Evolutionary conservation across 176 grass and related monocot genomes (phyloP).

Genomic region (Musa acuminata): DNA sequence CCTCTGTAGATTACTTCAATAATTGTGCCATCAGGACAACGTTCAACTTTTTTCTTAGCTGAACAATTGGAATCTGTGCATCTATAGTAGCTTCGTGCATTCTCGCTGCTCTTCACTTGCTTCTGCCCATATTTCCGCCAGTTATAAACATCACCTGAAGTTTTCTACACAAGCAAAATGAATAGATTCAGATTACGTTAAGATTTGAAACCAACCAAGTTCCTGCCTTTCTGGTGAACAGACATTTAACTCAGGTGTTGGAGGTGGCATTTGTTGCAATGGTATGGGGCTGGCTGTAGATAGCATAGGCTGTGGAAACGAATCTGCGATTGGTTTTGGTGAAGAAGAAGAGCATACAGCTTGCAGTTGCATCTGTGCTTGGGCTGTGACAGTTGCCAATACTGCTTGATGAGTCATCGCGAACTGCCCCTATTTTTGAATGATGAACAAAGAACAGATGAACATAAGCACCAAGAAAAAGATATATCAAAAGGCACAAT

Average conservation of each 20-base stretch:
- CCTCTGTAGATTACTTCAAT: constrained; percentile 86
- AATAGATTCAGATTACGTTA: constrained; percentile 27
- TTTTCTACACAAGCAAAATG: constrained; percentile 29
- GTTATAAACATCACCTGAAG: constrained; percentile 71
- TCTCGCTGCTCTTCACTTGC: constrained; percentile 99
- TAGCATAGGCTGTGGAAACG: constrained; percentile 46
- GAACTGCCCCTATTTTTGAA: constrained; percentile 72
- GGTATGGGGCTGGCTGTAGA: constrained; percentile 34
- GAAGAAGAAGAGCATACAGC: constrained; percentile 33
- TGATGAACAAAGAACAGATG: constrained; percentile 13
- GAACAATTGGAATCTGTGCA: constrained; percentile 73
- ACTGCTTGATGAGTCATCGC: constrained; percentile 97
- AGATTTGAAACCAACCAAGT: constrained; percentile 18
- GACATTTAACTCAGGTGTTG: constrained; percentile 27
- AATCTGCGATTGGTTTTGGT: constrained; percentile 41
- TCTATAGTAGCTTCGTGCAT: constrained; percentile 92
- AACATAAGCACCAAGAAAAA: too few relatives aligned
- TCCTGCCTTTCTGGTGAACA: background rate
- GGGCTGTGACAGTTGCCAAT: constrained; percentile 91
- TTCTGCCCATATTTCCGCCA: constrained; percentile 99
- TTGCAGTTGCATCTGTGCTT: constrained; percentile 83
- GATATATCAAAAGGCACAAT: background rate
- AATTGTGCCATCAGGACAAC: constrained; percentile 58
- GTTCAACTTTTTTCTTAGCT: constrained; percentile 95
- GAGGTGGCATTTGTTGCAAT: constrained; percentile 32